Evolutionary conservation across 192 early-diverging fungal species (phyloP), one percentile per base, ranked within the genome.

Genomic region (Coemansia reversa): DNA sequence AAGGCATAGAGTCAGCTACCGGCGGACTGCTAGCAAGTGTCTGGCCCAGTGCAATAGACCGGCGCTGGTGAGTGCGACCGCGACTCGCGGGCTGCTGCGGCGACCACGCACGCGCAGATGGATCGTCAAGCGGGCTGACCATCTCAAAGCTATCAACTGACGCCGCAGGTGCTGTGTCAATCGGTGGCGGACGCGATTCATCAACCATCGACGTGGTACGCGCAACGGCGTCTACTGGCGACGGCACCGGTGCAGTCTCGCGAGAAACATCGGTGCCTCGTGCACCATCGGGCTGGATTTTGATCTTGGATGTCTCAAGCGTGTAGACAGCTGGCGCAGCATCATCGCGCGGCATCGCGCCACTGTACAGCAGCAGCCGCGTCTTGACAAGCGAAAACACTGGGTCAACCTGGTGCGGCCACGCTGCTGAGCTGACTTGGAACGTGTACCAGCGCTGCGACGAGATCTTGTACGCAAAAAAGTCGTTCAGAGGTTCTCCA

Each of bases 391-490:
- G 66, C 54, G 74, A 72, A 19, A 82, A 82, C 16, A 76, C 62
- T 3, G 79, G 74, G 51, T 82, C 79, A 8, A 72, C 60, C 62
- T 74, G 74, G 33, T 73, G 72, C 48, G 79, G 79, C 79, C 79
- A 82, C 25, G 73, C 51, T 6, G 79, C 71, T 8, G 74, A 62
- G 58, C 73, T 73, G 50, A 72, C 65, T 62, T 73, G 79, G 74
- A 82, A 82, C 23, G 79, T 82, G 67, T 82, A 82, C 79, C 79
- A 82, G 60, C 79, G 79, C 65, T 82, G 74, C 14, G 71, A 65
- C 25, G 71, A 58, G 33, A 84, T 66, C 65, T 76, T 80, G 66
- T 80, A 84, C 0, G 77, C 76, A 23, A 76, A 84, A 50, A 76
- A 80, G 68, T 84, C 82, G 42, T 69, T 72, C 39, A 75, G 49